Base-by-base conservation (phyloP, 352 stramenopile genomes). In the Globisporangium cylindrosporum region DNA sequence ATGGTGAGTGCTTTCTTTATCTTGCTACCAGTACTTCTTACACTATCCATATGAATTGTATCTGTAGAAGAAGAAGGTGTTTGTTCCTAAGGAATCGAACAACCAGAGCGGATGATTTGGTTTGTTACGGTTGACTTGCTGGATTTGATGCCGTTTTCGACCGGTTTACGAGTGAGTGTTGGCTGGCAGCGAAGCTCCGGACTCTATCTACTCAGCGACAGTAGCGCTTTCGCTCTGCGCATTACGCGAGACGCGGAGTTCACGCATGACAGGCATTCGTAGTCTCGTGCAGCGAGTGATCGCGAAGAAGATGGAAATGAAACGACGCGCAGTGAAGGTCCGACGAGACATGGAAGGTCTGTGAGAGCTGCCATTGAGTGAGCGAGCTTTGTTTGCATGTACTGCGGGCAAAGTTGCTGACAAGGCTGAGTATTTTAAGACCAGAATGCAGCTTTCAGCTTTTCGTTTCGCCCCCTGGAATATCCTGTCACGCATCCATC, bases 21-120 rank as follows among this genome's bases (percentile, higher is more conserved):
- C 43, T 54, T 32, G 29, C 29, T 7, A 32, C 29, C 8, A 32
- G 29, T 32, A 32, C 4, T 32, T 32, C 29, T 32, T 32, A 32
- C 29, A 32, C 29, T 32, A 32, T 32, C 29, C 29, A 32, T 32
- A 32, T 32, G 29, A 32, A 32, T 32, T 32, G 41, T 49, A 6
- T 49, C 4, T 64, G 27, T 24, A 88, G 83, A 88, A 89, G 68
- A 88, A 82, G 68, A 89, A 88, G 59, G 74, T 85, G 22, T 91
- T 90, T 70, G 78, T 75, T 14, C 81, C 81, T 14, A 91, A 91
- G 65, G 81, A 79, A 59, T 54, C n/a, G 12, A 69, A 32, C 57
- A 64, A 27, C 57, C 65, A 66, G 38, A 70, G 65, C 29, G 65
- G 65, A 61, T 70, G 65, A 70, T 48, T 1, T 18, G 49, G 18